Percentiles rank a stretch among this genome's conserved stretches.
Evolutionary conservation across 768 basidiomycete species (phyloP).

Genomic region (Phanerochaete sordida): DNA sequence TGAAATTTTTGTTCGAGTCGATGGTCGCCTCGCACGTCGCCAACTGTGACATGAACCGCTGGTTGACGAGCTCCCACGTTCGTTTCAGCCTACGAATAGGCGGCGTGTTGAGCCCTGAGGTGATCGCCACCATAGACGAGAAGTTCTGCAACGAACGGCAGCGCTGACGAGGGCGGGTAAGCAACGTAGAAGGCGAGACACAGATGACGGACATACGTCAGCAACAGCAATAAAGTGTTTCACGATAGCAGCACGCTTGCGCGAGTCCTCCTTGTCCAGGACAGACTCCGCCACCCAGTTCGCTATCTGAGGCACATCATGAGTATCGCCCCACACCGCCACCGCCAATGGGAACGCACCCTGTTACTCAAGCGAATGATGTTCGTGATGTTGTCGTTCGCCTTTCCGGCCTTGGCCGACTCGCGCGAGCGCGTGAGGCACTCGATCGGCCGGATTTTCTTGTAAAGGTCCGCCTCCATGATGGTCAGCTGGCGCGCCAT

Average conservation of each 20-base stretch:
- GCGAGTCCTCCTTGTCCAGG: slow-evolving; percentile 77
- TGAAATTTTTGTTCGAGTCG: slow-evolving; percentile 92
- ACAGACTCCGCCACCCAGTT: slow-evolving; percentile 90
- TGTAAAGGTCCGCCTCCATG: slow-evolving; percentile 82
- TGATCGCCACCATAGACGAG: slow-evolving; percentile 91
- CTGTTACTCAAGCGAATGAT: slow-evolving; percentile 88
- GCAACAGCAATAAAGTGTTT: slow-evolving; percentile 92
- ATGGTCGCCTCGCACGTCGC: slow-evolving; percentile 84
- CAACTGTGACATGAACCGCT: slow-evolving; percentile 68
- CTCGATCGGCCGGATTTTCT: slow-evolving; percentile 84
- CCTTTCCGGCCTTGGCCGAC: slow-evolving; percentile 38
- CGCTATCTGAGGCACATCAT: slow-evolving; percentile 58
- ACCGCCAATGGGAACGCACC: slow-evolving; percentile 38
- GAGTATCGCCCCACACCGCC: background rate
- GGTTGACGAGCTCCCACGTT: slow-evolving; percentile 86
- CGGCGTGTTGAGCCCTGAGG: slow-evolving; percentile 92
- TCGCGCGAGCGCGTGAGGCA: slow-evolving; percentile 82
- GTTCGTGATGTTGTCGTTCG: slow-evolving; percentile 77
- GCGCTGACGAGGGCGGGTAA: slow-evolving; percentile 48
- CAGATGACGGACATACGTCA: slow-evolving; percentile 60
- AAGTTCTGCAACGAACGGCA: slow-evolving; percentile 90
- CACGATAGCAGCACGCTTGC: slow-evolving; percentile 74
- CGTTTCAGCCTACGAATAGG: slow-evolving; percentile 90
- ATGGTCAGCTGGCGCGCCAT: slow-evolving; percentile 91
- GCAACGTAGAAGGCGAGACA: background rate